Conservation (phyloP, 345 rosid species). For the Brassica juncea region DNA sequence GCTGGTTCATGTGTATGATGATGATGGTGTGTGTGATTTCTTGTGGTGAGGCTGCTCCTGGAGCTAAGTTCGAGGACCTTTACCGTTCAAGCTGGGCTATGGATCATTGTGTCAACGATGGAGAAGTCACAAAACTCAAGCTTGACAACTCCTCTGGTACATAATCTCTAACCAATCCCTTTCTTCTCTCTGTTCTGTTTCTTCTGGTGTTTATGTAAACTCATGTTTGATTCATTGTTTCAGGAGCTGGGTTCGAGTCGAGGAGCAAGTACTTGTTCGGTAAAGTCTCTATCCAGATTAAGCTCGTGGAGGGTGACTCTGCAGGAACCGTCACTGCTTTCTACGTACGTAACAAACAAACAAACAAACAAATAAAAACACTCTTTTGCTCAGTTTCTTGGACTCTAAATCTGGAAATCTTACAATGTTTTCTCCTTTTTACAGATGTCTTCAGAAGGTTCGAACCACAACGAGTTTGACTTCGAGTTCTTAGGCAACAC, state of each 20-base stretch:
- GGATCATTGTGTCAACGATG: slow-evolving; percentile 75
- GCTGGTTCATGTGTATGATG: slow-evolving; percentile 43
- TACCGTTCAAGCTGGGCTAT: slow-evolving; percentile 85
- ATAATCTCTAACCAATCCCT: not conserved
- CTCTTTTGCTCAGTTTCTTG: not conserved
- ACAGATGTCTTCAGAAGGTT: slow-evolving; percentile 98
- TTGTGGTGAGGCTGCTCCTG: slow-evolving; percentile 34
- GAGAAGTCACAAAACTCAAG: slow-evolving; percentile 81
- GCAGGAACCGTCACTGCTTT: slow-evolving; percentile 99
- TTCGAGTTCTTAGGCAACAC: slow-evolving; percentile 95
- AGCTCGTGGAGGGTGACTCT: slow-evolving; percentile 97
- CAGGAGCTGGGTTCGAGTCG: slow-evolving; percentile 96
- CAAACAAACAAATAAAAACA: not conserved
- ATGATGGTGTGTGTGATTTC: slow-evolving; percentile 38
- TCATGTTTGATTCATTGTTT: not conserved
- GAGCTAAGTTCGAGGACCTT: slow-evolving; percentile 72
- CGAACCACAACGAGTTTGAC: slow-evolving; percentile 90
- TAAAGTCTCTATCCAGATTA: slow-evolving; percentile 81
- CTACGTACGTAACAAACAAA: slow-evolving; percentile 58
- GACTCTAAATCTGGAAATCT: not conserved
- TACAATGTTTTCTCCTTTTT: not conserved
- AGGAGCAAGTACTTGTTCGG: slow-evolving; percentile 93
- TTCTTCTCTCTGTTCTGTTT: slow-evolving; percentile 14
- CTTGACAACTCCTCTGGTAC: slow-evolving; percentile 92
- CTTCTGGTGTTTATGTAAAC: not conserved